Evolutionary conservation across 2,329 filamentous ascomycete species (phyloP).

Genomic region (Paracorniculantispora psalliotae): DNA sequence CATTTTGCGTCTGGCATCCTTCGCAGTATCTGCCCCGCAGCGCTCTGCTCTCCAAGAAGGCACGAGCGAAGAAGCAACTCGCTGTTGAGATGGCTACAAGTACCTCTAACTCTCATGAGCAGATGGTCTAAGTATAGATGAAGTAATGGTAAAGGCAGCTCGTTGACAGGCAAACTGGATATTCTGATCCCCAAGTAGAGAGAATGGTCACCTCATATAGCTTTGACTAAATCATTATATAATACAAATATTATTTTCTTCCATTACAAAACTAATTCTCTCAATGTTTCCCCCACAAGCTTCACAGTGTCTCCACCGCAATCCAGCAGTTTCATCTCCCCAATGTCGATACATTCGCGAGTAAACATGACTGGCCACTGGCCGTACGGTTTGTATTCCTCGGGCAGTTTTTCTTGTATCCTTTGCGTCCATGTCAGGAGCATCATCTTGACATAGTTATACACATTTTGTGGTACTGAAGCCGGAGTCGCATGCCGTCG

Average conservation of each 20-base stretch:
- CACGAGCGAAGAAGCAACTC: neutral
- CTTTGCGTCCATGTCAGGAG: constrained; percentile 35
- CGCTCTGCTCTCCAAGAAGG: neutral
- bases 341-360: constrained; percentile 15
- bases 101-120: neutral
- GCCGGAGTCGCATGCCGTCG: neutral
- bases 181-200: neutral
- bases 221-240: neutral
- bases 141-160: neutral
- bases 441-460: constrained; percentile 22
- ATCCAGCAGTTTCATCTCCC: constrained; percentile 5
- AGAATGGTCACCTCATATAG: no score
- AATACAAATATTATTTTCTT: neutral
- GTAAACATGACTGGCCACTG: constrained; percentile 27
- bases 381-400: constrained; percentile 27
- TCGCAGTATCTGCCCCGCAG: constrained; percentile 30
- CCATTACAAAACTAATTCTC: constrained; percentile 5
- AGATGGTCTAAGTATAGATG: neutral
- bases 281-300: constrained; percentile 12
- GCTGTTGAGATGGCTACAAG: neutral
- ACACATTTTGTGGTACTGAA: constrained; percentile 14
- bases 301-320: constrained; percentile 17
- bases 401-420: constrained; percentile 29
- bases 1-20: constrained; percentile 47
- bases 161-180: neutral